Percentiles rank a stretch among this genome's conserved stretches.
Conservation (phyloP, 441 rosid species). For the Populus trichocarpa region DNA sequence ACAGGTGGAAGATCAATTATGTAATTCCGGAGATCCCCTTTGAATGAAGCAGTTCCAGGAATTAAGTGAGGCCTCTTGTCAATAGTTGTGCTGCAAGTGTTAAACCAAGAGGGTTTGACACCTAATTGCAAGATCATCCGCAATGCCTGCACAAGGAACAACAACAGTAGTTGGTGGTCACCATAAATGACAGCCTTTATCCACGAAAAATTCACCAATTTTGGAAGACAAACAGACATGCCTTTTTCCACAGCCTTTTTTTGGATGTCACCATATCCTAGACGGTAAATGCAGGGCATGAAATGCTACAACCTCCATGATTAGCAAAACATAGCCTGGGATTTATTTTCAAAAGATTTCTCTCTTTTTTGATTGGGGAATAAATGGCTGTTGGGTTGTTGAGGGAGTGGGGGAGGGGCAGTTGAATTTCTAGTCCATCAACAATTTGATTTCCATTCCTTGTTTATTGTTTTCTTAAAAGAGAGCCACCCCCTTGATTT, state of each 20-base stretch:
- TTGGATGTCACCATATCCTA: neutral
- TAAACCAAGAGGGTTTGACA: constrained; percentile 96
- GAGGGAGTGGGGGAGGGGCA: neutral
- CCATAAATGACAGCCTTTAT: neutral
- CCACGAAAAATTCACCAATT: neutral
- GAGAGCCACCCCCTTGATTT: neutral
- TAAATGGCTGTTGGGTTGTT: neutral
- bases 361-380: neutral
- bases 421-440: neutral
- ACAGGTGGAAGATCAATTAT: constrained; percentile 75
- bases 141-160: constrained; percentile 60
- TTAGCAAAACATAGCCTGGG: neutral
- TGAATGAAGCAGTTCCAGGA: constrained; percentile 68
- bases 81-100: constrained; percentile 69
- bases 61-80: constrained; percentile 77
- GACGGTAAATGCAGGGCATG: neutral
- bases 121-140: constrained; percentile 97
- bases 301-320: neutral
- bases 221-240: neutral
- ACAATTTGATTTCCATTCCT: neutral
- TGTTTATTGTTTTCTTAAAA: neutral
- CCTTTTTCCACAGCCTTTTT: neutral
- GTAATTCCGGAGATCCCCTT: constrained; percentile 81
- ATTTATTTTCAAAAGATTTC: constrained; percentile 1
- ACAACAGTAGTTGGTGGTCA: neutral